Percentiles rank a stretch among this genome's conserved stretches.
These are phyloP conservation scores for Picea abies DNA, from an alignment of 83 land plant species.

Conservation along the genomic window DNA sequence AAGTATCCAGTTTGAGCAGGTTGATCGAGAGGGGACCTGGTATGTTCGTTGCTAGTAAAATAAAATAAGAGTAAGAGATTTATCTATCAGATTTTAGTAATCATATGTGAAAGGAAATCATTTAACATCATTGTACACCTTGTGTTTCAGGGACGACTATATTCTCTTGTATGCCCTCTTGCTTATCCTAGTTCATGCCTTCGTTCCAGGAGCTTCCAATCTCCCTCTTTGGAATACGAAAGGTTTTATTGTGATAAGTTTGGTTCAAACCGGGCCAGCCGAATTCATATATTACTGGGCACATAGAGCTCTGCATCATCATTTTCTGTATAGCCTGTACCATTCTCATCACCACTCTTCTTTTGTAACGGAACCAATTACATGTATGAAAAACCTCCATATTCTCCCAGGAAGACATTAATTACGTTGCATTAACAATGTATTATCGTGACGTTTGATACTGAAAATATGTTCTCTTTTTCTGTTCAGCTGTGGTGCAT, in stretches of 20 bases:
- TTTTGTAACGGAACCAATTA: conserved; percentile 79
- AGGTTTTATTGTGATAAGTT: conserved; percentile 42
- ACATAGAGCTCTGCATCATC: conserved; percentile 92
- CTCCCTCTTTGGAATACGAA: conserved; percentile 60
- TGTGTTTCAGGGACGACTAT: conserved; percentile 62
- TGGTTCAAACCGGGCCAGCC: conserved; percentile 71
- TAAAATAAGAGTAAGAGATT: too few relatives aligned
- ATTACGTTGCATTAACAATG: neutral
- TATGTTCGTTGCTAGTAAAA: neutral
- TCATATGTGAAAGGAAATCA: too few relatives aligned
- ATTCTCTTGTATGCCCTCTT: conserved; percentile 36
- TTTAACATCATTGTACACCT: too few relatives aligned
- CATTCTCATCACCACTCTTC: conserved; percentile 96
- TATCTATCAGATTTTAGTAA: too few relatives aligned
- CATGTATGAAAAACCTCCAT: conserved; percentile 51
- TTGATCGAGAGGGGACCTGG: conserved; percentile 42
- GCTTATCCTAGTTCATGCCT: neutral
- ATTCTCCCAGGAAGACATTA: neutral
- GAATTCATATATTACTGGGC: conserved; percentile 93
- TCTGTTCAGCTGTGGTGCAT: conserved; percentile 74
- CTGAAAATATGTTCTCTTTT: neutral
- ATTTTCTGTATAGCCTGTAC: conserved; percentile 73
- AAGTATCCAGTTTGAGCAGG: conserved; percentile 52
- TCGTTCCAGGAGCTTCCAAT: neutral
- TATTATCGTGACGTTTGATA: neutral